Base-by-base conservation (phyloP, 768 basidiomycete species). In the Pulveroboletus sp. region DNA sequence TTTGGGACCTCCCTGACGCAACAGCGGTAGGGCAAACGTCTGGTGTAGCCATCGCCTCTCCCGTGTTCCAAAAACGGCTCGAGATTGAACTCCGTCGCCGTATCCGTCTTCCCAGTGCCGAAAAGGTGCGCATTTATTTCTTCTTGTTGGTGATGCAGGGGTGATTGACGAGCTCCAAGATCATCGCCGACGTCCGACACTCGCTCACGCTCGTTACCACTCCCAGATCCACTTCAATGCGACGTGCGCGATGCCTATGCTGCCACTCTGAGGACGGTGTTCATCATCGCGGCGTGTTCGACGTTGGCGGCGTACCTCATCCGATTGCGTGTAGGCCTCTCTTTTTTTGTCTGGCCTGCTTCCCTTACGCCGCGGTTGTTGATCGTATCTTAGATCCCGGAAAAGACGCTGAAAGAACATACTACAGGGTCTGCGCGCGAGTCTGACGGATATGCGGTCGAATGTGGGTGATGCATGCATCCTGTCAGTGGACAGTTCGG, bases 21-120 rank as follows among this genome's bases (percentile, higher is more conserved):
- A n/a, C n/a, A n/a, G n/a, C 34, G 8, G 16, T 9, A 59, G 58
- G 58, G 3, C 58, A 56, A 45, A 31, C 43, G 6, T 47, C 45
- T 5, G 39, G 54, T 8, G 35, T 60, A 12, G 58, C 54, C n/a
- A 44, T 56, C 22, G 40, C 50, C 1, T 60, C 48, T 16, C 58
- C 58, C 14, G 34, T 60, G 13, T 59, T 60, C 30, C 49, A 56
- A 27, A 55, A 43, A 16, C 47, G 29, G 7, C 50, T 59, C 6
- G 57, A 59, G 14, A 16, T 29, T 5, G 58, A 60, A 29, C 34
- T 56, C 8, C 36, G 12, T 39, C 36, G 5, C 17, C 50, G 54
- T 5, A 59, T 59, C 13, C 45, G 20, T 24, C 40, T 29, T 9
- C 50, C 58, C 7, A 27, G 24, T 6, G 47, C 48, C 0, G 58